Evolutionary conservation across 495 filamentous ascomycete genomes (phyloP).

Genomic region (Terfezia claveryi): DNA sequence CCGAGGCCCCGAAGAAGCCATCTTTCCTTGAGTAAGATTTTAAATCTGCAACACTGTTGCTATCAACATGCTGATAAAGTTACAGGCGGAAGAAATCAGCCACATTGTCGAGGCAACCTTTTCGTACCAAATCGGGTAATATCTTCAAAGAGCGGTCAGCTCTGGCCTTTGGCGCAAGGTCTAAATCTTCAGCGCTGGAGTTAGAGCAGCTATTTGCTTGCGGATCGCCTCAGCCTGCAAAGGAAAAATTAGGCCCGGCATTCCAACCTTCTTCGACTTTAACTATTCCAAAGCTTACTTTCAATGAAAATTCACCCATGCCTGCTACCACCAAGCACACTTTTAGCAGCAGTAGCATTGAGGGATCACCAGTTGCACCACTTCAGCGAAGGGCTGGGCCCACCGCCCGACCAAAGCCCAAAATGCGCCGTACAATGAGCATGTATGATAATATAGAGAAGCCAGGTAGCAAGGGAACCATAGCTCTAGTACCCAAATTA

Average conservation of each 20-base stretch:
- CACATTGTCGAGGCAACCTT: slow-evolving; percentile 13
- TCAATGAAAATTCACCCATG: background rate
- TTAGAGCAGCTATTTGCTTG: too few relatives aligned
- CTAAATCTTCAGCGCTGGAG: too few relatives aligned
- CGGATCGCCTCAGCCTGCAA: too few relatives aligned
- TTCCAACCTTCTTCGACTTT: too few relatives aligned
- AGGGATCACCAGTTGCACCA: slow-evolving; percentile 44
- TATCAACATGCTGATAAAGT: slow-evolving; percentile 5
- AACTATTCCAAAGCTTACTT: too few relatives aligned
- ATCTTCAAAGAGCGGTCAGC: background rate
- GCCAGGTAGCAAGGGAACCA: slow-evolving; percentile 23
- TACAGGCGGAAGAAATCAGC: slow-evolving; percentile 16
- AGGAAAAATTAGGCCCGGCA: too few relatives aligned
- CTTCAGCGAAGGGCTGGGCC: slow-evolving; percentile 40
- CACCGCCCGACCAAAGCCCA: slow-evolving; percentile 52
- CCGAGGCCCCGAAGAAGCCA: slow-evolving; percentile 30
- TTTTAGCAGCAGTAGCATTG: background rate
- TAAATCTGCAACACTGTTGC: background rate
- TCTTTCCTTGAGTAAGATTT: background rate
- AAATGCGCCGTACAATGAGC: slow-evolving; percentile 74
- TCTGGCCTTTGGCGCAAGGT: too few relatives aligned
- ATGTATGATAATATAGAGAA: slow-evolving; percentile 92
- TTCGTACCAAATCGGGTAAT: background rate
- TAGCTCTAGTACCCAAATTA: slow-evolving; percentile 36
- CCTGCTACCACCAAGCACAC: background rate